Percentiles rank a stretch among this genome's conserved stretches.
Conservation (phyloP, 257 asterid genomes). For the Penstemon newberryi region DNA sequence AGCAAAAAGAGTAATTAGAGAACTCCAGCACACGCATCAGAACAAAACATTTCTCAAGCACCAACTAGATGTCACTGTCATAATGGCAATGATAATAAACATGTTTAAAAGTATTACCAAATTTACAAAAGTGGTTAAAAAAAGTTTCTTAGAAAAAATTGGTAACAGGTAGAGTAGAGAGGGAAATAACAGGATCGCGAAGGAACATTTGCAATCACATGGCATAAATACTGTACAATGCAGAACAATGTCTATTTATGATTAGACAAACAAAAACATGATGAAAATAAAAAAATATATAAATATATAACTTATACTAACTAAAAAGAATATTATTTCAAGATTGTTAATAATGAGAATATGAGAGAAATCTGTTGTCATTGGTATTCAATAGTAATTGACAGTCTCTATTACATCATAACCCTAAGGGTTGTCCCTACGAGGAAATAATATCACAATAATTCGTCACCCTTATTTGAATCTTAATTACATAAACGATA, state of each 20-base stretch:
- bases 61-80: background rate
- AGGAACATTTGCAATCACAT: slow-evolving; percentile 5
- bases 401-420: no score
- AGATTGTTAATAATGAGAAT: background rate
- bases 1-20: background rate
- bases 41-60: slow-evolving; percentile 13
- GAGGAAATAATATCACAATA: no score
- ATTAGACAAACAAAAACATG: background rate
- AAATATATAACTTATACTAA: background rate
- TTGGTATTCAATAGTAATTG: no score
- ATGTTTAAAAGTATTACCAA: slow-evolving; percentile 1
- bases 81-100: slow-evolving; percentile 10
- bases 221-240: background rate
- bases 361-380: no score
- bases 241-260: slow-evolving; percentile 12
- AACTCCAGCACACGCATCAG: slow-evolving; percentile 19
- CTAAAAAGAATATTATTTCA: slow-evolving; percentile 12
- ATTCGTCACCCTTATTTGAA: no score
- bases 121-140: background rate
- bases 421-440: no score
- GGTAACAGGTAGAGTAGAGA: background rate
- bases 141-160: no score
- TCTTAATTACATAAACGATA: no score
- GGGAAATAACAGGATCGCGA: background rate
- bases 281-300: no score